A percentile compares a stretch with the other conserved stretches of the same genome.
Evolutionary conservation across 2,329 filamentous ascomycete genomes (phyloP).

Genomic region (Alternaria atra): DNA sequence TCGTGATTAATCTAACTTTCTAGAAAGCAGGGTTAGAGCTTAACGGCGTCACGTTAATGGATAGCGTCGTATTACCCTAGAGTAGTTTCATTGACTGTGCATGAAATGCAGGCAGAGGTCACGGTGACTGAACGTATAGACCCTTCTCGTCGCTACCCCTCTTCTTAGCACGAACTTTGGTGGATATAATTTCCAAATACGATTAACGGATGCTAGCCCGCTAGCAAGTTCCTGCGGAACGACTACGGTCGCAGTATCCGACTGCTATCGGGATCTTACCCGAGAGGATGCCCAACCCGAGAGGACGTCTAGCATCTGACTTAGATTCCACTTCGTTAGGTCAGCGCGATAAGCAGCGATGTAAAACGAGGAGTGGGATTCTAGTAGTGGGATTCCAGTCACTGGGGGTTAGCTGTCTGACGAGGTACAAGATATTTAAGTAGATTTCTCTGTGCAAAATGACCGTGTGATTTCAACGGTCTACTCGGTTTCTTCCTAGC

Average conservation of each 20-base stretch:
- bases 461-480: too few species aligned
- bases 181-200: conserved; percentile 43
- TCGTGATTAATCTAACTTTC: conserved; percentile 32
- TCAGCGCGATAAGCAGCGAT: too few species aligned
- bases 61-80: conserved; percentile 12
- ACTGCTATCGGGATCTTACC: conserved; percentile 29
- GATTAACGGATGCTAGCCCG: conserved; percentile 34
- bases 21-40: conserved; percentile 17
- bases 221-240: conserved; percentile 22
- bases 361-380: too few species aligned
- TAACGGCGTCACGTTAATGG: conserved; percentile 15
- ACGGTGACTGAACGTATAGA: conserved; percentile 31
- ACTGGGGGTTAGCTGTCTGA: too few species aligned
- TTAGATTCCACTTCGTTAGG: too few species aligned
- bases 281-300: not conserved
- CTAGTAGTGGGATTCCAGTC: too few species aligned
- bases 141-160: conserved; percentile 38
- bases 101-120: conserved; percentile 24
- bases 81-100: conserved; percentile 23
- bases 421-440: too few species aligned
- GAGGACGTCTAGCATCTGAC: too few species aligned
- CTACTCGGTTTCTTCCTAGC: too few species aligned
- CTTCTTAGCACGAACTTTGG: conserved; percentile 36
- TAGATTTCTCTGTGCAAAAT: too few species aligned
- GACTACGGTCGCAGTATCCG: conserved; percentile 20